phyloP scores from a whole-genome alignment of 179 eudicot genomes.

The Amaranthus tricolor region DNA sequence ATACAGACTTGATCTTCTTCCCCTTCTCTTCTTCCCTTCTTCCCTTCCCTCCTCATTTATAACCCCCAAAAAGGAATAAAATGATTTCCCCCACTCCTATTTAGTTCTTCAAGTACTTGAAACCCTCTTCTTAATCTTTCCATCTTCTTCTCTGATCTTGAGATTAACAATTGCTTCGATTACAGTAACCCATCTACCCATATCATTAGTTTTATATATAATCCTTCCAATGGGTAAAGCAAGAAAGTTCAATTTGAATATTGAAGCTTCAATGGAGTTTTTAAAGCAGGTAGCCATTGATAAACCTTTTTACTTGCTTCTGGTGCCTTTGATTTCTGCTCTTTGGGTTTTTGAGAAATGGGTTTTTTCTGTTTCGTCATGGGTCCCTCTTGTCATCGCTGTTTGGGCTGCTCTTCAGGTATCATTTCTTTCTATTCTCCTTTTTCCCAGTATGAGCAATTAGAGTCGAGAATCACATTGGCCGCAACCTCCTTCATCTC shows the following conservation, averaged over 20 bases:
- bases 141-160: too few relatives aligned
- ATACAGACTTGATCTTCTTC: too few relatives aligned
- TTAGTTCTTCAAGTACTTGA: too few relatives aligned
- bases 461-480: neutral
- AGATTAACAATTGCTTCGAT: neutral
- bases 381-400: slow-evolving; percentile 74
- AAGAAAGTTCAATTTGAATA: neutral
- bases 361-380: slow-evolving; percentile 63
- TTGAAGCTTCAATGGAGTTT: slow-evolving; percentile 36
- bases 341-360: slow-evolving; percentile 80
- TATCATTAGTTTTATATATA: neutral
- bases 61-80: too few relatives aligned
- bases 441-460: neutral
- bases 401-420: slow-evolving; percentile 92
- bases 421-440: neutral
- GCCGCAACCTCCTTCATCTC: neutral
- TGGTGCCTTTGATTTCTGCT: slow-evolving; percentile 54
- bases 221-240: slow-evolving; percentile 21
- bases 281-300: slow-evolving; percentile 47
- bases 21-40: too few relatives aligned
- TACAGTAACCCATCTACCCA: neutral
- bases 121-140: too few relatives aligned
- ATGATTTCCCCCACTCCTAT: too few relatives aligned
- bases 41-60: too few relatives aligned
- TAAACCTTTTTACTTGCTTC: slow-evolving; percentile 50